phyloP scores from a whole-genome alignment of 2,329 filamentous ascomycete species.

The Verticillium albo-atrum region DNA sequence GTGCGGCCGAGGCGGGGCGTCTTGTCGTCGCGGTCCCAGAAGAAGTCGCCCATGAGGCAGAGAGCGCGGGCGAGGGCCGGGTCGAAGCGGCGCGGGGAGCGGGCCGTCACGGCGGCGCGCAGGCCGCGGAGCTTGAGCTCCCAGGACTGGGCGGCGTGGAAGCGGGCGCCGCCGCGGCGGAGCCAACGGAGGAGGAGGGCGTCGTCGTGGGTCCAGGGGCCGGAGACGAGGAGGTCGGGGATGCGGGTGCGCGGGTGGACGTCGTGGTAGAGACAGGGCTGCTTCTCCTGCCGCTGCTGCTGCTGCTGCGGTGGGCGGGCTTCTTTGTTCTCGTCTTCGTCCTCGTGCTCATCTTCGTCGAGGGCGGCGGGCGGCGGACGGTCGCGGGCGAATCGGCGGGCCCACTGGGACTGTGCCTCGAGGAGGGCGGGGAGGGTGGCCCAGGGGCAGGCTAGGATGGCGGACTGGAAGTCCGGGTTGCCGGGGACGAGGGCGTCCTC shows the following conservation, averaged over 20 bases:
- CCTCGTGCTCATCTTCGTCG: constrained; percentile 18
- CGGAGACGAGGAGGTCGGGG: constrained; percentile 33
- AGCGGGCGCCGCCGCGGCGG: constrained; percentile 30
- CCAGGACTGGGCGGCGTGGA: constrained; percentile 30
- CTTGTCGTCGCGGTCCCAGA: background rate
- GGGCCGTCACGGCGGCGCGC: constrained; percentile 22
- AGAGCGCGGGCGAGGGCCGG: constrained; percentile 24
- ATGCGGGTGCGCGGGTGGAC: constrained; percentile 34
- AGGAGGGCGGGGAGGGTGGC: constrained; percentile 39
- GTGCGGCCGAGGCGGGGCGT: background rate
- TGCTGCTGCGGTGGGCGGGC: too few relatives aligned
- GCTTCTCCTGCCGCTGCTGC: constrained; percentile 15
- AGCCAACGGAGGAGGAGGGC: constrained; percentile 42
- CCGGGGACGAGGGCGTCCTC: constrained; percentile 20
- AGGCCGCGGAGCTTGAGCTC: constrained; percentile 33
- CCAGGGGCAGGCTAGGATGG: constrained; percentile 39
- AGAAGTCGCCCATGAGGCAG: constrained; percentile 20
- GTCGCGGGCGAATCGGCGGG: constrained; percentile 28
- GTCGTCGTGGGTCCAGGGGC: constrained; percentile 35
- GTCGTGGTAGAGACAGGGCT: constrained; percentile 19
- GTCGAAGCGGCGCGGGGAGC: background rate
- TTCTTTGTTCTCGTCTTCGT: constrained; percentile 7
- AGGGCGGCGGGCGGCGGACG: constrained; percentile 20
- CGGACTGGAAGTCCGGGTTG: constrained; percentile 39
- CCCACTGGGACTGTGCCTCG: constrained; percentile 43